Percentiles rank a stretch among this genome's conserved stretches.
These are phyloP conservation scores for Calophaca sinica DNA, from an alignment of 306 rosid species.

Conservation along the genomic window DNA sequence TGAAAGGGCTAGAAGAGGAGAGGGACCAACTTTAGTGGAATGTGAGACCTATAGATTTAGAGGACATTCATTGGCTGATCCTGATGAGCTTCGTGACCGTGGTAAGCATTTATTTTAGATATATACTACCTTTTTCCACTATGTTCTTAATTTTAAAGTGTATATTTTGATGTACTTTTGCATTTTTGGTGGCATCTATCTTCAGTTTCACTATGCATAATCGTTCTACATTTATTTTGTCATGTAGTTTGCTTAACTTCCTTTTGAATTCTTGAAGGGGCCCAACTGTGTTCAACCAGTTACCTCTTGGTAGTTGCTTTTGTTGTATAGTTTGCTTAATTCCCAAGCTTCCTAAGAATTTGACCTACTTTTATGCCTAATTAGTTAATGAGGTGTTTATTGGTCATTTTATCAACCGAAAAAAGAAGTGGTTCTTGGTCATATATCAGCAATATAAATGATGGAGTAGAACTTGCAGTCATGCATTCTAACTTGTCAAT, in stretches of 20 bases:
- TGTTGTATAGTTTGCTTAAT: neutral
- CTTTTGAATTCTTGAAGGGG: neutral
- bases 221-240: constrained; percentile 24
- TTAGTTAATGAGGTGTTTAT: neutral
- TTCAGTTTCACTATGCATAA: constrained; percentile 23
- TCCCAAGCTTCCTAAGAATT: neutral
- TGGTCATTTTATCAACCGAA: neutral
- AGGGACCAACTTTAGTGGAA: constrained; percentile 95
- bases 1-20: constrained; percentile 96
- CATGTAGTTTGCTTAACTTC: constrained; percentile 17
- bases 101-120: constrained; percentile 61
- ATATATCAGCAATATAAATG: constrained; percentile 10
- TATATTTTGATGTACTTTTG: constrained; percentile 21
- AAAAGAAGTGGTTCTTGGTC: neutral
- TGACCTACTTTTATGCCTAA: constrained; percentile 2
- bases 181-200: constrained; percentile 10
- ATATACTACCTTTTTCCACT: neutral
- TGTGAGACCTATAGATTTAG: constrained; percentile 98
- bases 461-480: neutral
- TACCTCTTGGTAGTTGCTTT: neutral
- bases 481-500: neutral
- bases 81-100: constrained; percentile 99
- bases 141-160: constrained; percentile 13
- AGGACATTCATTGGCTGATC: constrained; percentile 99
- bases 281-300: neutral